Evolutionary conservation across 805 yeast species (phyloP), one percentile per base, ranked within the genome.

Genomic region (Hanseniaspora lachancei): DNA sequence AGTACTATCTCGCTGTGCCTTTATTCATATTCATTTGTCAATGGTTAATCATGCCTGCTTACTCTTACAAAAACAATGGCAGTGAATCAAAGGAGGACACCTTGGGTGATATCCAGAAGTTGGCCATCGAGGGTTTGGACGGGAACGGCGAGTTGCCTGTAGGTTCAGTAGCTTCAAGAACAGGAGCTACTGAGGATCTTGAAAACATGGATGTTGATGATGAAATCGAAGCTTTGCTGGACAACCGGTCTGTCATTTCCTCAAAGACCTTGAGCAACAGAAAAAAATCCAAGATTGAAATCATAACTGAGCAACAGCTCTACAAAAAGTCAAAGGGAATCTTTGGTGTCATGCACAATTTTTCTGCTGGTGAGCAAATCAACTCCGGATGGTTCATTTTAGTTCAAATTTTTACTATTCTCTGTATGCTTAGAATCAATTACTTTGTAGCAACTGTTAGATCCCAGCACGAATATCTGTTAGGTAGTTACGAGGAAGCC

Each of bases 361-460:
- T 72, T 47, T 58, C 80, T 1, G 76, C 79, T 8, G 55, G 58
- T 7, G 72, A 69, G 38, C 86, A 81, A 63, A 69, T 80, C 58
- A 69, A 65, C 47, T 66, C 71, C 8, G 72, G 84, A 3, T 88
- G 96, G 93, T 91, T 89, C 66, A 64, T 75, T 49, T 69, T 89
- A 56, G 84, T 88, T 85, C 78, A 86, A 27, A 64, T 79, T 2
- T 86, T 89, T 67, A 85, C 96, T 6, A 78, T 89, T 2, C 77
- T 89, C 57, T 95, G 88, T 68, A 89, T 89, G 96, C 75, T 91
- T 46, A 75, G 97, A 66, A 83, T 89, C 61, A 89, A 89, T 71
- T 91, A 86, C 68, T 91, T 88, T 68, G 93, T 89, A 55, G 97
- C 96, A 9, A 87, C 97, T 2, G 73, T 89, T 38, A 78, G 81